Conservation (phyloP, 495 filamentous ascomycete species). For the Xylaria venustula region DNA sequence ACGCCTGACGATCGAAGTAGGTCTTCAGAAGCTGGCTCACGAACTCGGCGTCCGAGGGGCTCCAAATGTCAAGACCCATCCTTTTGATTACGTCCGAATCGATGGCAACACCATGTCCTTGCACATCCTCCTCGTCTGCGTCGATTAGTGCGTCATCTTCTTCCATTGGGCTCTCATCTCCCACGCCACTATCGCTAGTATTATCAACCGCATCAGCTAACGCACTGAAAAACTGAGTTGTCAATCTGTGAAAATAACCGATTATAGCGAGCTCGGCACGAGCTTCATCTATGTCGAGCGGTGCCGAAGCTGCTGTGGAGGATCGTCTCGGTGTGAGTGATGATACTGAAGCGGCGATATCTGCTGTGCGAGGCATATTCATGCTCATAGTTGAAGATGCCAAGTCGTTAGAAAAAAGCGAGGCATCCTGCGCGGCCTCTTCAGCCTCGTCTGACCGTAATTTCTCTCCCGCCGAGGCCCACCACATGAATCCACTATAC, state of each 20-base stretch:
- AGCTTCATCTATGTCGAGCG: conserved; percentile 31
- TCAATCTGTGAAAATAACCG: conserved; percentile 88
- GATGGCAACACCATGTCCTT: conserved; percentile 51
- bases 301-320: conserved; percentile 10
- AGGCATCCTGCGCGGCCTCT: conserved; percentile 45
- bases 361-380: conserved; percentile 26
- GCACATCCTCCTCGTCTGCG: conserved; percentile 18
- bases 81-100: conserved; percentile 67
- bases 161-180: conserved; percentile 24
- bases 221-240: conserved; percentile 65
- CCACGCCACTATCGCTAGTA: conserved; percentile 46
- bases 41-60: conserved; percentile 70
- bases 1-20: conserved; percentile 70
- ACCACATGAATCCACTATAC: conserved; percentile 95
- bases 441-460: conserved; percentile 53
- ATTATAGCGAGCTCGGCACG: conserved; percentile 71
- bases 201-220: conserved; percentile 68
- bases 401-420: conserved; percentile 43
- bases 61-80: conserved; percentile 90
- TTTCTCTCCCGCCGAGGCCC: conserved; percentile 92
- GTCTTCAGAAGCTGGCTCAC: conserved; percentile 62
- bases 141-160: conserved; percentile 26
- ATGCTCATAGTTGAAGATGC: conserved; percentile 29
- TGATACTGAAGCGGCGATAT: conserved; percentile 39
- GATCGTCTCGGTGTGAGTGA: conserved; percentile 32